Conservation (phyloP, 805 yeast genomes). For the Kuraishia cidri region DNA sequence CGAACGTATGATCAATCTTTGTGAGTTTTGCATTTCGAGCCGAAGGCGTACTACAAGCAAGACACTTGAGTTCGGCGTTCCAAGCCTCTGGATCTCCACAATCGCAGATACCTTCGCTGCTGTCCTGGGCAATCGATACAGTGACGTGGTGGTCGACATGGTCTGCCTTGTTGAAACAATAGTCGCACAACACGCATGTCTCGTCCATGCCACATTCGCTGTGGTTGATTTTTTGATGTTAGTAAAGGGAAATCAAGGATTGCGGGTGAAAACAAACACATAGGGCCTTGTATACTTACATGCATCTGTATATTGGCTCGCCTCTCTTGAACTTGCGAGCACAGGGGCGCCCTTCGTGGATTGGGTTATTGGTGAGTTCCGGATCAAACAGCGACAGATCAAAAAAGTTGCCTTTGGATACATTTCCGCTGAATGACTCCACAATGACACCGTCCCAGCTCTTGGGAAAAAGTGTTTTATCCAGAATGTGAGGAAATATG, state of each 20-base stretch:
- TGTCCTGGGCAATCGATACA: constrained; percentile 36
- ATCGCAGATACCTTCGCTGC: constrained; percentile 55
- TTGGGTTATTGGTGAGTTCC: constrained; percentile 8
- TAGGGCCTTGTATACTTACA: too few species aligned
- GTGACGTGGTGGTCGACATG: constrained; percentile 61
- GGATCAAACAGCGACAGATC: constrained; percentile 1
- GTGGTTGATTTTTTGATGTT: too few species aligned
- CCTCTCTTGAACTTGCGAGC: constrained; percentile 52
- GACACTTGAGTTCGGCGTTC: constrained; percentile 37
- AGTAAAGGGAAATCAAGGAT: too few species aligned
- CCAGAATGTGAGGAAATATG: constrained; percentile 10
- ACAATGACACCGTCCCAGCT: constrained; percentile 12
- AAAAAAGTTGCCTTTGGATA: neutral
- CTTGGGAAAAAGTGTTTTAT: constrained; percentile 11
- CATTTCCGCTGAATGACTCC: neutral
- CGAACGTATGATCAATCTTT: too few species aligned
- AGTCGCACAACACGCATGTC: constrained; percentile 68
- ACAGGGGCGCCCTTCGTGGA: constrained; percentile 59
- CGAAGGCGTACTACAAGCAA: too few species aligned
- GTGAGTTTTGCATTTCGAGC: too few species aligned
- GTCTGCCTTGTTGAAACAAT: constrained; percentile 64
- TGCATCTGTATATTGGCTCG: constrained; percentile 65
- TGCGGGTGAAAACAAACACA: too few species aligned
- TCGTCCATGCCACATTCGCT: constrained; percentile 73
- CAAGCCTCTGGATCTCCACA: constrained; percentile 70